A percentile compares a stretch with the other conserved stretches of the same genome.
Conservation (phyloP, 441 rosid genomes). For the Eruca vesicaria region DNA sequence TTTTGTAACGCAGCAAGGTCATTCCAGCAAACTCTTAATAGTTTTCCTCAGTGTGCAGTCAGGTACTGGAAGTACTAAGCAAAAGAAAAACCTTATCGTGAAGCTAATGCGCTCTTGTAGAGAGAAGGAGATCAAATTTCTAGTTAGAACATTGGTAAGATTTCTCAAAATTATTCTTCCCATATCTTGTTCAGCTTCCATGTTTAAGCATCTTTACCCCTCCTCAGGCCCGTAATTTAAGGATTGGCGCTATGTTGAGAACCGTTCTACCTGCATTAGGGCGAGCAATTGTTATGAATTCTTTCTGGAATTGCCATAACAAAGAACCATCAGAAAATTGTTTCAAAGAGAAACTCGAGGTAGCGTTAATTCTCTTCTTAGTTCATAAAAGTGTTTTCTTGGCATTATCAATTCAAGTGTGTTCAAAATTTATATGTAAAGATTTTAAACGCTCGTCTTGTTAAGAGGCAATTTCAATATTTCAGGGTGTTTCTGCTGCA, state of each 20-base stretch:
- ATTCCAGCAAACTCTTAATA: constrained; percentile 11
- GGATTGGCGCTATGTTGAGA: constrained; percentile 94
- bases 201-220: not conserved
- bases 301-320: constrained; percentile 29
- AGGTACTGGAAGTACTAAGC: constrained; percentile 73
- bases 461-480: no score
- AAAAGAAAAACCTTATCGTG: constrained; percentile 77
- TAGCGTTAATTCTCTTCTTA: constrained; percentile 28
- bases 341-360: constrained; percentile 74
- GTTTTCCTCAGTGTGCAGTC: constrained; percentile 66
- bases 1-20: not conserved
- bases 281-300: constrained; percentile 74
- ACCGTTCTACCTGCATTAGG: constrained; percentile 87
- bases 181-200: not conserved
- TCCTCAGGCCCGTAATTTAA: constrained; percentile 70
- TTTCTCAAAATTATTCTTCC: not conserved
- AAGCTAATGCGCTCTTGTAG: constrained; percentile 81
- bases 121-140: constrained; percentile 87
- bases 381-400: not conserved
- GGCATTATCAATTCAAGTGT: not conserved
- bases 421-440: not conserved
- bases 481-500: constrained; percentile 65
- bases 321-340: constrained; percentile 41
- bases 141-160: constrained; percentile 83
- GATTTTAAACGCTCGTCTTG: not conserved